These are phyloP conservation scores for Sarcomyxa edulis DNA, from an alignment of 768 basidiomycete genomes.

Conservation along the genomic window DNA sequence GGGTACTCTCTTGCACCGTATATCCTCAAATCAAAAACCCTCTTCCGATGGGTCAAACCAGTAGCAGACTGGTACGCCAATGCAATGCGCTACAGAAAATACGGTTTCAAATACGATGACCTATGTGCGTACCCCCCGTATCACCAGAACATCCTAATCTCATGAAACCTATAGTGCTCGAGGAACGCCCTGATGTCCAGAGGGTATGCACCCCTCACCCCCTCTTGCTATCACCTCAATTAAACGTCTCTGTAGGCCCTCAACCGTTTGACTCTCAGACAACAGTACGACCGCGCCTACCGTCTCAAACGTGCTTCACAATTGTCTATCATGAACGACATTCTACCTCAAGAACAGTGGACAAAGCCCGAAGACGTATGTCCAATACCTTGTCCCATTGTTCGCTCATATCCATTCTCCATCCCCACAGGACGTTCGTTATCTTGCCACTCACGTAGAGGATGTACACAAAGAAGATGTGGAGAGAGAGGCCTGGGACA, in stretches of 20 bases:
- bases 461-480: conserved; percentile 69
- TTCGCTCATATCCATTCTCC: conserved; percentile 4
- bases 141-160: conserved; percentile 6
- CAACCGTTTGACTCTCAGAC: conserved; percentile 67
- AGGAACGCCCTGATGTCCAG: conserved; percentile 76
- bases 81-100: conserved; percentile 75
- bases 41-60: conserved; percentile 68
- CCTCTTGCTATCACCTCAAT: too few species aligned
- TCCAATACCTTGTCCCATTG: conserved; percentile 1
- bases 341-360: conserved; percentile 82
- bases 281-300: conserved; percentile 87
- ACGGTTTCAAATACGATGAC: conserved; percentile 94
- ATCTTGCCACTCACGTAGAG: conserved; percentile 74
- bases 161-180: conserved; percentile 45
- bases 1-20: conserved; percentile 73
- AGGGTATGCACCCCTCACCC: conserved; percentile 41
- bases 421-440: conserved; percentile 72
- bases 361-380: conserved; percentile 66
- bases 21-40: conserved; percentile 61
- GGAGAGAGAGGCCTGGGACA: conserved; percentile 83
- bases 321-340: conserved; percentile 69
- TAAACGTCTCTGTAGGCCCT: conserved; percentile 56
- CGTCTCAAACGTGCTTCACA: conserved; percentile 85
- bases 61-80: conserved; percentile 80
- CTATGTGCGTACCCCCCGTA: conserved; percentile 55